Conservation (phyloP, 805 yeast genomes). For the Cyberlindnera euphorbiae region DNA sequence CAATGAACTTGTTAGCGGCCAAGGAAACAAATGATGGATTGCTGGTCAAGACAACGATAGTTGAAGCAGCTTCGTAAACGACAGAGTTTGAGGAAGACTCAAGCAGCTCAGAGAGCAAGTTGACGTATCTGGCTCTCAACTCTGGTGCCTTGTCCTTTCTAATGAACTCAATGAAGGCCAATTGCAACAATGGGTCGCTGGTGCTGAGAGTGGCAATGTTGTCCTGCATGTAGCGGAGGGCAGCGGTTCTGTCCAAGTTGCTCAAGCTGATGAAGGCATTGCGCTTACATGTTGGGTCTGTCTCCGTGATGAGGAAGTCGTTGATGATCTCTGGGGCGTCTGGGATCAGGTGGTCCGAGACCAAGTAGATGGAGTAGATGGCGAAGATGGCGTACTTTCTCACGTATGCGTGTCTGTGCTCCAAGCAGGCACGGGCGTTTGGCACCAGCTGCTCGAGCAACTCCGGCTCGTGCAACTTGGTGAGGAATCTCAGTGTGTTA, state of each 20-base stretch:
- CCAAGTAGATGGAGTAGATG: slow-evolving; percentile 72
- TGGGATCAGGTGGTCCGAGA: slow-evolving; percentile 83
- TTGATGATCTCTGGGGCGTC: slow-evolving; percentile 88
- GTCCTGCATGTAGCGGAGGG: slow-evolving; percentile 76
- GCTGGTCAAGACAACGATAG: slow-evolving; percentile 57
- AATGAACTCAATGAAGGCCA: slow-evolving; percentile 87
- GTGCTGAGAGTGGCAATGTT: slow-evolving; percentile 54
- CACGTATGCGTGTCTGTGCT: slow-evolving; percentile 96
- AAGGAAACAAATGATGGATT: slow-evolving; percentile 64
- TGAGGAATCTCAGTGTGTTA: slow-evolving; percentile 84
- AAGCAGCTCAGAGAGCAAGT: slow-evolving; percentile 65
- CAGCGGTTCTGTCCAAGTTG: slow-evolving; percentile 76
- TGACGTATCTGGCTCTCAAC: slow-evolving; percentile 66
- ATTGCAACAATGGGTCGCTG: slow-evolving; percentile 79
- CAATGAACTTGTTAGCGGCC: slow-evolving; percentile 84
- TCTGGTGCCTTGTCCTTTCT: slow-evolving; percentile 69
- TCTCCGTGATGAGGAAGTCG: slow-evolving; percentile 71
- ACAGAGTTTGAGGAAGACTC: slow-evolving; percentile 68
- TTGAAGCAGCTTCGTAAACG: slow-evolving; percentile 85
- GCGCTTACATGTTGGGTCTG: slow-evolving; percentile 90
- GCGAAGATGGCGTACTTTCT: slow-evolving; percentile 96
- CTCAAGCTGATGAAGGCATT: slow-evolving; percentile 90
- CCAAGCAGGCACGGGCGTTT: slow-evolving; percentile 83
- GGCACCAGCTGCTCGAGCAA: slow-evolving; percentile 94
- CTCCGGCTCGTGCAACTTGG: slow-evolving; percentile 89